Evolutionary conservation across 1,139 yeast species (phyloP).

Genomic region (Geotrichum carabidarum): DNA sequence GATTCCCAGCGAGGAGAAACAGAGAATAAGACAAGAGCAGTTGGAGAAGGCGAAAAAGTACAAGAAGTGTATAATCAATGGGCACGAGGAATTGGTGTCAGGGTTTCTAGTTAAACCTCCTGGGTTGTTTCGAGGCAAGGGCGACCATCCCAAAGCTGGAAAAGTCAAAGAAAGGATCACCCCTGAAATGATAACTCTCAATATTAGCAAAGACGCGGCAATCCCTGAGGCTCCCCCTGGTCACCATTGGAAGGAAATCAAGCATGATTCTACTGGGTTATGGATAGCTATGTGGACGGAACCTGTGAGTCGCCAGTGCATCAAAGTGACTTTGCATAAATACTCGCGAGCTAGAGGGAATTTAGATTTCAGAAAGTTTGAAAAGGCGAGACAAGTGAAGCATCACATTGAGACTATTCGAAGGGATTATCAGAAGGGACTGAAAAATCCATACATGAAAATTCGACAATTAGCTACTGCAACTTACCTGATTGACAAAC

Average conservation of each 20-base stretch:
- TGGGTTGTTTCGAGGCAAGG: slow-evolving; percentile 91
- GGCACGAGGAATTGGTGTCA: slow-evolving; percentile 87
- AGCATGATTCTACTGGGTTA: slow-evolving; percentile 82
- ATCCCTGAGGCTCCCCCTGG: slow-evolving; percentile 84
- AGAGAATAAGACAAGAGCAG: slow-evolving; percentile 60
- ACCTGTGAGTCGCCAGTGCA: slow-evolving; percentile 74
- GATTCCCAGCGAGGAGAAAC: slow-evolving; percentile 67
- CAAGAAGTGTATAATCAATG: slow-evolving; percentile 75
- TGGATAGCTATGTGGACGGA: slow-evolving; percentile 99
- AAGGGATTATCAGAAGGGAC: slow-evolving; percentile 61
- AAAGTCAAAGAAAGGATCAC: slow-evolving; percentile 61
- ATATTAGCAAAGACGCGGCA: slow-evolving; percentile 65
- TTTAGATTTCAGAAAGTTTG: slow-evolving; percentile 86
- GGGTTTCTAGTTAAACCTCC: slow-evolving; percentile 95
- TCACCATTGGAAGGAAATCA: slow-evolving; percentile 84
- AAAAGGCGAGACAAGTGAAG: slow-evolving; percentile 82
- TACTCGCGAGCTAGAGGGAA: slow-evolving; percentile 87
- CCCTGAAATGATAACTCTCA: slow-evolving; percentile 86
- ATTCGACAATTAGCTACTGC: slow-evolving; percentile 93
- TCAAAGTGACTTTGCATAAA: slow-evolving; percentile 87
- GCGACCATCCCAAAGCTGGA: slow-evolving; percentile 95
- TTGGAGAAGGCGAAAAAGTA: slow-evolving; percentile 75
- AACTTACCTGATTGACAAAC: slow-evolving; percentile 82
- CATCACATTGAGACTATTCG: slow-evolving; percentile 68
- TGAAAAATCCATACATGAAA: slow-evolving; percentile 73